Conservation (phyloP, 1,284 basidiomycete species). For the Ceratobasidium sp. region DNA sequence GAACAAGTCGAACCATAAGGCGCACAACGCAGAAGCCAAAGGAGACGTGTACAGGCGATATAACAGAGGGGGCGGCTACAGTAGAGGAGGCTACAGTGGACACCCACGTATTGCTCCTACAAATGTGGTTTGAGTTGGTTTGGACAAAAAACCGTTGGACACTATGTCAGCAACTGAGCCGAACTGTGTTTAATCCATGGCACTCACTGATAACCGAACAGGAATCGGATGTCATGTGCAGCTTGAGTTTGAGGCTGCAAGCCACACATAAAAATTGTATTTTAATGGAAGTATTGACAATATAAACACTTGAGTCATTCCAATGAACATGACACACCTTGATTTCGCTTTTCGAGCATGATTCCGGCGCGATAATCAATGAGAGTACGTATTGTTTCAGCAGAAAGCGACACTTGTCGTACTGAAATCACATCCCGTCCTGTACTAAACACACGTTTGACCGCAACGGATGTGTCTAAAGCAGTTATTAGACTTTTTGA, state of each 20-base stretch:
- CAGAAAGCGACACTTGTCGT: constrained; percentile 33
- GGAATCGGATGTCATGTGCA: neutral
- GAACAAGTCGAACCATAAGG: too few relatives aligned
- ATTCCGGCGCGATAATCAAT: constrained; percentile 33
- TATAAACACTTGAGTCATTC: neutral
- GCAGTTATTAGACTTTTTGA: too few relatives aligned
- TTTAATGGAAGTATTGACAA: neutral
- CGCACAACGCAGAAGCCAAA: too few relatives aligned
- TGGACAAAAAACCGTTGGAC: constrained; percentile 1
- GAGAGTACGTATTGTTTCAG: constrained; percentile 40
- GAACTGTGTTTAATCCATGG: neutral
- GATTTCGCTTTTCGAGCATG: constrained; percentile 19
- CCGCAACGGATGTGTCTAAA: too few relatives aligned
- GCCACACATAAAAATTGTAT: neutral
- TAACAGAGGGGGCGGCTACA: too few relatives aligned
- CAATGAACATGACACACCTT: neutral
- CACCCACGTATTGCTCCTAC: too few relatives aligned
- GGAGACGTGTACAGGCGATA: too few relatives aligned
- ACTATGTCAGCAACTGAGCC: constrained; percentile 11
- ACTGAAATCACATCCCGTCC: constrained; percentile 41
- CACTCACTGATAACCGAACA: neutral
- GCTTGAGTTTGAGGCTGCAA: neutral
- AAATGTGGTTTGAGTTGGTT: constrained; percentile 5
- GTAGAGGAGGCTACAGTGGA: too few relatives aligned
- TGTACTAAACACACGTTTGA: too few relatives aligned